phyloP scores from a whole-genome alignment of 495 filamentous ascomycete species.

The Aspergillus saccharolyticus region DNA sequence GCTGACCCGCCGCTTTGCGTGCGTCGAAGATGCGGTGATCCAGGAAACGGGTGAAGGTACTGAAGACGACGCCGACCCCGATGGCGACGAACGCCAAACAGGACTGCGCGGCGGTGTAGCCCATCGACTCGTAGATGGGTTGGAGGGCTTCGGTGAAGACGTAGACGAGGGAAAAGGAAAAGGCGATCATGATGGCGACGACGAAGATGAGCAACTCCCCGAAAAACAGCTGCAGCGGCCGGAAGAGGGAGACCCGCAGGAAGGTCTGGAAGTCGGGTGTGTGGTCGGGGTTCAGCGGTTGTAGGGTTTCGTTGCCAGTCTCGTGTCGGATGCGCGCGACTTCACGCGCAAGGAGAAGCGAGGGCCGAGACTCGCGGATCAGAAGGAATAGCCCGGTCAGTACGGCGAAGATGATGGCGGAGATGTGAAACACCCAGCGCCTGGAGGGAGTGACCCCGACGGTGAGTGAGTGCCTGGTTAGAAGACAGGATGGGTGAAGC shows the following conservation, averaged over 20 bases:
- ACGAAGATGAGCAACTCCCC: conserved; percentile 42
- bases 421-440: conserved; percentile 42
- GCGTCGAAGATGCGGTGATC: conserved; percentile 22
- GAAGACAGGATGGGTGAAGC: not conserved
- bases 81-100: conserved; percentile 40
- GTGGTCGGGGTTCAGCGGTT: conserved; percentile 34
- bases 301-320: conserved; percentile 17
- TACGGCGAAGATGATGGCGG: conserved; percentile 28
- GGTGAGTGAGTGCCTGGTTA: not conserved
- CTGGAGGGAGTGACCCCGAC: conserved; percentile 10
- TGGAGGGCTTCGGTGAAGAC: conserved; percentile 24
- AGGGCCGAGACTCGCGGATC: conserved; percentile 37
- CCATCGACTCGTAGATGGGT: conserved; percentile 10
- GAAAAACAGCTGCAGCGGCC: conserved; percentile 38
- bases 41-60: conserved; percentile 29
- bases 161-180: conserved; percentile 43
- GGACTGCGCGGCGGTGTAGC: conserved; percentile 22
- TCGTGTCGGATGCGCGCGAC: conserved; percentile 17
- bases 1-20: conserved; percentile 10
- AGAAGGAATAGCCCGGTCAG: conserved; percentile 23
- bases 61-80: conserved; percentile 25
- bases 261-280: conserved; percentile 33
- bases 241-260: conserved; percentile 29
- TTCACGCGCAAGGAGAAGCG: conserved; percentile 30
- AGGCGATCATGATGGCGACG: conserved; percentile 35